These are phyloP conservation scores for Colletotrichum shisoi DNA, from an alignment of 2,329 filamentous ascomycete species.

Conservation along the genomic window DNA sequence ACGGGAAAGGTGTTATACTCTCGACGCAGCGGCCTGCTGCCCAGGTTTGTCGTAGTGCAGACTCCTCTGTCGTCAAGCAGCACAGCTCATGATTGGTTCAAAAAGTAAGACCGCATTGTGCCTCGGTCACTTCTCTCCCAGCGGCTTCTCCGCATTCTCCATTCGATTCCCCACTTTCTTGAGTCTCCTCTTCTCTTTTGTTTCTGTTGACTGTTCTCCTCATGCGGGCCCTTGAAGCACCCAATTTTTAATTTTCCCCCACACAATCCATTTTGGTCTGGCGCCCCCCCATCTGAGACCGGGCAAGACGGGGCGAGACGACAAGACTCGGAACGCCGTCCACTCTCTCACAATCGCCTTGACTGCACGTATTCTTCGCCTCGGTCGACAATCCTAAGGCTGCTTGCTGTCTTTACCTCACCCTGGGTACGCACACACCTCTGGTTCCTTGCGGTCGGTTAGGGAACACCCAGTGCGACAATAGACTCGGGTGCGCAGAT, in stretches of 20 bases:
- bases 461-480: no score
- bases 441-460: neutral
- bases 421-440: neutral
- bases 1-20: neutral
- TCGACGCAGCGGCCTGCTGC: neutral
- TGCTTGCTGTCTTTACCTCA: neutral
- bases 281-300: conserved; percentile 1
- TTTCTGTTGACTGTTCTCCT: neutral
- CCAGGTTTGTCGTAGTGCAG: neutral
- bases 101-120: neutral
- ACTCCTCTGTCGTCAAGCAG: no score
- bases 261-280: conserved; percentile 30
- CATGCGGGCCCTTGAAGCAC: conserved; percentile 1
- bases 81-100: no score
- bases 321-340: neutral
- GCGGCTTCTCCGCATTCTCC: conserved; percentile 33
- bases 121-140: conserved; percentile 4
- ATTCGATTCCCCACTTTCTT: neutral
- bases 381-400: neutral
- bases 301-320: neutral
- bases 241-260: conserved; percentile 25
- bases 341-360: neutral
- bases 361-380: neutral
- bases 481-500: no score
- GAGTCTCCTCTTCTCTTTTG: neutral